Evolutionary conservation across 495 filamentous ascomycete species (phyloP), one percentile per base, ranked within the genome.

Genomic region (Penicillium canariense): DNA sequence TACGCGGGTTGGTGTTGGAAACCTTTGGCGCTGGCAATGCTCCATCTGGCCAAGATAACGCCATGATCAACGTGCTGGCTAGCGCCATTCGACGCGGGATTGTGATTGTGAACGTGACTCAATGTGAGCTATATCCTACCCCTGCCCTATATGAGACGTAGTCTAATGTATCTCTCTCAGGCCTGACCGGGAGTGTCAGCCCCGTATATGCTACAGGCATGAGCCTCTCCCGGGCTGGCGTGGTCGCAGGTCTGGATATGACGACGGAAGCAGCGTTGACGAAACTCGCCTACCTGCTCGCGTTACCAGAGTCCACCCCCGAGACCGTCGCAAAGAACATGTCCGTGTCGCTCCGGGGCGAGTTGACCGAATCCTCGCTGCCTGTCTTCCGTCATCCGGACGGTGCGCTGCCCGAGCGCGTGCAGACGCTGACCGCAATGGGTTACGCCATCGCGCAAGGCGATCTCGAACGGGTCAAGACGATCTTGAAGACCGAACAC

Each of bases 1-100:
- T 98, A 10, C 82, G 87, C 46, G 94, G 94, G 0, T 71, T 98
- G 36, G 85, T 98, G 17, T 77, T 98, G 23, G 92, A 97, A 76
- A 97, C 94, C 0, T 98, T 97, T 69, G 94, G 94, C 27, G 89
- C 92, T 56, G 94, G 94, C 27, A 98, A 97, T 68, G 90, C 93
- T 0, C 94, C 94, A 2, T 85, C 84, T 28, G 90, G 90, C 5
- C 84, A 84, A 30, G 94, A 97, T 68, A 87, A 86, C 22, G 86
- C 84, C 42, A 76, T 98, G 67, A 95, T 88, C 39, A 85, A 85
- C 31, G 88, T 95, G 15, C 81, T 98, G 63, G 79, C 81, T 14
- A 78, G 81, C 23, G 94, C 91, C 11, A 87, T 96, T 35, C 71
- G 83, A 52, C 79, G 88, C 52, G 94, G 91, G 5, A 88, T 92